Evolutionary conservation across 768 basidiomycete species (phyloP).

Genomic region (Podaxis sp.): DNA sequence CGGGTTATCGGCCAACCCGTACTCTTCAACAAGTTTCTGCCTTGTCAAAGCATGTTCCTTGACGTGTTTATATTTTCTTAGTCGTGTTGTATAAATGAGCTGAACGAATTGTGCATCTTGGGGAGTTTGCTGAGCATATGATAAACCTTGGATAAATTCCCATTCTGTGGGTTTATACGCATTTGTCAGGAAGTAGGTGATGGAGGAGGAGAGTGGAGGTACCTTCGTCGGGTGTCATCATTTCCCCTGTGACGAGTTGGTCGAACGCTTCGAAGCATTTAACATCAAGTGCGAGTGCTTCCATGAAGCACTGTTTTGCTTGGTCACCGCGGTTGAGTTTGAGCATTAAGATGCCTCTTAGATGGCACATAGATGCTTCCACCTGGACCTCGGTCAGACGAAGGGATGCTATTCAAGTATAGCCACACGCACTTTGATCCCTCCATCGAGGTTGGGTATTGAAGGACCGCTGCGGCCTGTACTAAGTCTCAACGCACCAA

Average conservation of each 20-base stretch:
- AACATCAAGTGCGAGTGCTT: conserved; percentile 90
- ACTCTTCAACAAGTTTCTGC: conserved; percentile 78
- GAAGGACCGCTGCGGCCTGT: conserved; percentile 64
- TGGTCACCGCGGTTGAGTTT: conserved; percentile 88
- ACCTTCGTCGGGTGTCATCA: conserved; percentile 98
- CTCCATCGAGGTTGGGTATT: conserved; percentile 85
- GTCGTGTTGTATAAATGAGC: conserved; percentile 87
- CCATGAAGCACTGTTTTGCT: conserved; percentile 95
- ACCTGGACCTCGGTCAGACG: conserved; percentile 48
- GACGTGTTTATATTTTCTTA: conserved; percentile 87
- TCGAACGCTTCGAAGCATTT: conserved; percentile 97
- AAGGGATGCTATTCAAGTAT: neutral
- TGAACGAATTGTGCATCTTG: conserved; percentile 91
- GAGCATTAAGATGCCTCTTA: conserved; percentile 91
- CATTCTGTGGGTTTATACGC: conserved; percentile 63
- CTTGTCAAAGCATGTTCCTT: conserved; percentile 81
- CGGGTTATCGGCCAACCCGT: conserved; percentile 83
- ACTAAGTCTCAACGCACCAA: conserved; percentile 4
- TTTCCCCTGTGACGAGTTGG: conserved; percentile 85
- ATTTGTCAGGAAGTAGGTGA: neutral
- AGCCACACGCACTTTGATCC: conserved; percentile 73
- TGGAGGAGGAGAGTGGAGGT: conserved; percentile 12
- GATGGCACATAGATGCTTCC: conserved; percentile 95
- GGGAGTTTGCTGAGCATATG: conserved; percentile 79
- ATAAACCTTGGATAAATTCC: conserved; percentile 88